Percentiles rank a stretch among this genome's conserved stretches.
These are phyloP conservation scores for Naganishia randhawae DNA, from an alignment of 768 basidiomycete genomes.

Conservation along the genomic window DNA sequence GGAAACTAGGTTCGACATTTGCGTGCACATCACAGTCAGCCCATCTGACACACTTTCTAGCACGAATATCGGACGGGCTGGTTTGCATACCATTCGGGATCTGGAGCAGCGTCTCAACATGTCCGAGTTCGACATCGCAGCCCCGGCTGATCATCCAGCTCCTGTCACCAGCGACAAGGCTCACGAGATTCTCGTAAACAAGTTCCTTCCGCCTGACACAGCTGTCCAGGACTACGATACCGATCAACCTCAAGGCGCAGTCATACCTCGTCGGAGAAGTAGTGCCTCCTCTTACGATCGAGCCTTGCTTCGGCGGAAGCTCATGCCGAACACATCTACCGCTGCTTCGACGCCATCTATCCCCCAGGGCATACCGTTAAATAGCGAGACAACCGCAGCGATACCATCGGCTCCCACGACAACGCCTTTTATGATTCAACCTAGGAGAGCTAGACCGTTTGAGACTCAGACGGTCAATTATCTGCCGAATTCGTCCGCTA, in stretches of 20 bases:
- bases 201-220: not conserved
- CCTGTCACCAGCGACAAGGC: not conserved
- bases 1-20: not conserved
- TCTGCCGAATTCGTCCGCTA: not conserved
- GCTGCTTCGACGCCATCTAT: slow-evolving; percentile 9
- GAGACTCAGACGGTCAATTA: not conserved
- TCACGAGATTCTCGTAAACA: not conserved
- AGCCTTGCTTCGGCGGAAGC: slow-evolving; percentile 10
- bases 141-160: not conserved
- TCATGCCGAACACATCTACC: slow-evolving; percentile 3
- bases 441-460: not conserved
- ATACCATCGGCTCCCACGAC: not conserved
- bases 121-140: not conserved
- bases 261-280: slow-evolving; percentile 14
- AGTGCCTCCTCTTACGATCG: slow-evolving; percentile 11
- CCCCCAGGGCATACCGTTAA: slow-evolving; percentile 4
- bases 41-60: not conserved
- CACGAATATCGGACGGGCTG: not conserved
- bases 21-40: not conserved
- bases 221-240: not conserved
- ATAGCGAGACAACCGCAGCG: not conserved
- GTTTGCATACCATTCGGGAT: not conserved
- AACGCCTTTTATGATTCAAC: not conserved
- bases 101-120: no score
- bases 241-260: slow-evolving; percentile 9